phyloP scores from a whole-genome alignment of 306 rosid species.

The Psophocarpus tetragonolobus region DNA sequence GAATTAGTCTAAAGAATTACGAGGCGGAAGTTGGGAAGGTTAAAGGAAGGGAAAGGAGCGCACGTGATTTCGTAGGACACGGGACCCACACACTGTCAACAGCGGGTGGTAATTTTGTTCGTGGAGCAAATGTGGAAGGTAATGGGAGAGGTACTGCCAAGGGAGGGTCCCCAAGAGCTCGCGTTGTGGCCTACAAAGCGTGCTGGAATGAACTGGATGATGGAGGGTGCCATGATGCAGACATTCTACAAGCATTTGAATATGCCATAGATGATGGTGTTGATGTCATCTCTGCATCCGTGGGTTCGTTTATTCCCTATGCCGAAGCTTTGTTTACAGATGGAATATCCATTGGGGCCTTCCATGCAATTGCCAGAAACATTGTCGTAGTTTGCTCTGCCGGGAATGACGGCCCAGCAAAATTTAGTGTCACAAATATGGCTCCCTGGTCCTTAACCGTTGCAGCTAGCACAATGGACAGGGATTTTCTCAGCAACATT shows the following conservation, averaged over 20 bases:
- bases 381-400: slow-evolving; percentile 32
- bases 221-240: slow-evolving; percentile 58
- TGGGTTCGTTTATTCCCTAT: slow-evolving; percentile 38
- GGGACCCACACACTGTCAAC: slow-evolving; percentile 76
- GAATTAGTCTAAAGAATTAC: slow-evolving; percentile 48
- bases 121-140: slow-evolving; percentile 41
- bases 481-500: slow-evolving; percentile 41
- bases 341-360: slow-evolving; percentile 50
- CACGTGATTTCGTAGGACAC: slow-evolving; percentile 64
- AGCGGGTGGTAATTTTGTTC: slow-evolving; percentile 61
- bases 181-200: slow-evolving; percentile 67
- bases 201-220: slow-evolving; percentile 45
- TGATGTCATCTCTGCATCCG: slow-evolving; percentile 57
- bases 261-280: slow-evolving; percentile 68
- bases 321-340: slow-evolving; percentile 24
- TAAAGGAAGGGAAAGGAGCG: background rate
- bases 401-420: slow-evolving; percentile 46
- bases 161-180: slow-evolving; percentile 78
- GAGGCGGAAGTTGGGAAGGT: background rate
- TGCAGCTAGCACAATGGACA: slow-evolving; percentile 60
- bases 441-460: slow-evolving; percentile 67
- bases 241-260: slow-evolving; percentile 58
- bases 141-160: slow-evolving; percentile 71
- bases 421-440: slow-evolving; percentile 35
- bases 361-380: slow-evolving; percentile 48